phyloP scores from a whole-genome alignment of 176 grass and related monocot genomes.

The Eremochloa ophiuroides region DNA sequence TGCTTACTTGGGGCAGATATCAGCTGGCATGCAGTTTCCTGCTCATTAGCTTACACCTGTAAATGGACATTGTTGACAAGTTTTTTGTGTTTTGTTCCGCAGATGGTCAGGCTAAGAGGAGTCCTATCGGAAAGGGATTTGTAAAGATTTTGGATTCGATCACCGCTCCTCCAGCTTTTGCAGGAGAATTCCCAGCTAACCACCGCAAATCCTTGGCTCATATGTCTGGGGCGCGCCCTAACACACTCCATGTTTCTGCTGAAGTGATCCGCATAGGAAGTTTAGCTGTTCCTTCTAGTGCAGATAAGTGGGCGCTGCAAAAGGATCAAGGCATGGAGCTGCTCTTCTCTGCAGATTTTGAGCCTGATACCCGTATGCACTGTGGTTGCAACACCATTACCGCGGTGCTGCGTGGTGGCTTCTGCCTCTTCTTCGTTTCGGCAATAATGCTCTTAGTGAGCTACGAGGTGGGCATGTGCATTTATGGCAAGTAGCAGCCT shows the following conservation, averaged over 20 bases:
- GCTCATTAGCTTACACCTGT: not conserved
- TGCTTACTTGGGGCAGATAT: conserved; percentile 31
- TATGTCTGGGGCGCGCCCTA: conserved; percentile 26
- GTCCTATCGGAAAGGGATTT: conserved; percentile 30
- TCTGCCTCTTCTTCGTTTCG: conserved; percentile 72
- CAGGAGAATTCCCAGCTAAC: conserved; percentile 49
- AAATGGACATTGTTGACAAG: conserved; percentile 36
- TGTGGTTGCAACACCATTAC: conserved; percentile 43
- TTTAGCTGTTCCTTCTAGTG: conserved; percentile 24
- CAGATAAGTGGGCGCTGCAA: conserved; percentile 35
- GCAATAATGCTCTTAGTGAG: conserved; percentile 67
- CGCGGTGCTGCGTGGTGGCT: conserved; percentile 57
- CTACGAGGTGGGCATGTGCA: conserved; percentile 68
- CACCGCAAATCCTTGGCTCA: conserved; percentile 42
- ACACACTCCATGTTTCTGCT: conserved; percentile 53
- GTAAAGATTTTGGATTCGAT: conserved; percentile 71
- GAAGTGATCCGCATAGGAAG: conserved; percentile 56
- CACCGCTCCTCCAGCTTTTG: conserved; percentile 80
- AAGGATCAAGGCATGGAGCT: conserved; percentile 51
- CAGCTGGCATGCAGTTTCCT: conserved; percentile 15
- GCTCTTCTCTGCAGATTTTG: conserved; percentile 38
- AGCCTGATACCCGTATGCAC: conserved; percentile 44
- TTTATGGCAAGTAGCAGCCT: conserved; percentile 61
- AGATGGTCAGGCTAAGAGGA: conserved; percentile 40
- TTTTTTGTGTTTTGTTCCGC: conserved; percentile 20